phyloP scores from a whole-genome alignment of 192 early-diverging fungal genomes.

The Coemansia sp. region DNA sequence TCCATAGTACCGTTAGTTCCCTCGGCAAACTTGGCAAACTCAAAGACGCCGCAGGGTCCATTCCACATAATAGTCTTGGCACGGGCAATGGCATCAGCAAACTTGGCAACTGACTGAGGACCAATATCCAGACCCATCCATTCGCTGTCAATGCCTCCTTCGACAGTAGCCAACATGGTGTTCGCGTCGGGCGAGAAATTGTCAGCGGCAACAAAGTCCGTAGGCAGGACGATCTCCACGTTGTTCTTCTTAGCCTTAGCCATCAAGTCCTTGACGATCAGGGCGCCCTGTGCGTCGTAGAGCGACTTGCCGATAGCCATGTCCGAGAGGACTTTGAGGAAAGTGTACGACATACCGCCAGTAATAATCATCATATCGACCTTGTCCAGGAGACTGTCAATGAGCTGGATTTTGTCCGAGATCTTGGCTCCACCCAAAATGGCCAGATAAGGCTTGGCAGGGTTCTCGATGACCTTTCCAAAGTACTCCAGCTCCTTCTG shows the following conservation, averaged over 20 bases:
- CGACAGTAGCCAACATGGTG: slow-evolving; percentile 83
- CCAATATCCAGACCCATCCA: slow-evolving; percentile 96
- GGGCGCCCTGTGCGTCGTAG: slow-evolving; percentile 85
- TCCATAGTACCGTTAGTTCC: slow-evolving; percentile 92
- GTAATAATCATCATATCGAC: slow-evolving; percentile 82
- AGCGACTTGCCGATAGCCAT: slow-evolving; percentile 93
- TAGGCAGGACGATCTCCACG: slow-evolving; percentile 88
- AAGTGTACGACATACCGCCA: slow-evolving; percentile 99
- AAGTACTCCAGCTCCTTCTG: slow-evolving; percentile 99
- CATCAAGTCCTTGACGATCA: slow-evolving; percentile 79
- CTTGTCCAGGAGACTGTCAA: slow-evolving; percentile 97
- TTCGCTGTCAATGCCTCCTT: slow-evolving; percentile 83
- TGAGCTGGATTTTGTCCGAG: slow-evolving; percentile 98
- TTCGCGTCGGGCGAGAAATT: slow-evolving; percentile 84
- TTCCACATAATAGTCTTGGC: slow-evolving; percentile 99
- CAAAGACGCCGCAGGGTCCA: slow-evolving; percentile 97
- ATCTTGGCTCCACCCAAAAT: slow-evolving; percentile 99
- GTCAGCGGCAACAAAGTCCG: slow-evolving; percentile 89
- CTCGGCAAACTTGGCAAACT: slow-evolving; percentile 89
- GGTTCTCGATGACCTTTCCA: slow-evolving; percentile 93
- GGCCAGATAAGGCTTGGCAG: slow-evolving; percentile 91
- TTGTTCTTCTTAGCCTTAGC: slow-evolving; percentile 90
- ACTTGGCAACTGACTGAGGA: slow-evolving; percentile 74
- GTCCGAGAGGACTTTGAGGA: slow-evolving; percentile 86
- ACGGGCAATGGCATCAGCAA: slow-evolving; percentile 64